Evolutionary conservation across 768 basidiomycete genomes (phyloP).

Genomic region (Leccinum broughii): DNA sequence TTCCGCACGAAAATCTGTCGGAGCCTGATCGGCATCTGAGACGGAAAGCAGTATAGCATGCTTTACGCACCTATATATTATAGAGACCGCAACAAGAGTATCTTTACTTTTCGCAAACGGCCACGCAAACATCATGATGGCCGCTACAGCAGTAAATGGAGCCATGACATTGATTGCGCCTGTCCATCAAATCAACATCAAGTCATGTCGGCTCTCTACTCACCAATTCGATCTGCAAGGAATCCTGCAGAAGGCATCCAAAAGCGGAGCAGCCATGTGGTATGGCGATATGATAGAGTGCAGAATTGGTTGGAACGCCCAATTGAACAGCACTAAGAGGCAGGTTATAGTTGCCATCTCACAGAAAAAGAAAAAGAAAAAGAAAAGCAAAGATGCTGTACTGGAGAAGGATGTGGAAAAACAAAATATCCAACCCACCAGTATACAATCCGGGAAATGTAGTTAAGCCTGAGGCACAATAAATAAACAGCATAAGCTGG

Average conservation of each 20-base stretch:
- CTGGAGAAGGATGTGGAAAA: too few species aligned
- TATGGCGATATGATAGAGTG: conserved; percentile 67
- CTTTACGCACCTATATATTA: conserved; percentile 61
- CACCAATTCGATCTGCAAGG: conserved; percentile 55
- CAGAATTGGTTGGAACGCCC: conserved; percentile 49
- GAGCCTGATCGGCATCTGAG: not conserved
- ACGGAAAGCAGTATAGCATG: not conserved
- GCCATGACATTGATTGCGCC: conserved; percentile 70
- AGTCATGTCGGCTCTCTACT: conserved; percentile 1
- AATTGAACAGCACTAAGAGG: conserved; percentile 52
- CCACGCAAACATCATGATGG: conserved; percentile 66
- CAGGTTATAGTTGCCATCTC: conserved; percentile 30
- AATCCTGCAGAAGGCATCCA: conserved; percentile 58
- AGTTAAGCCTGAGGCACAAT: conserved; percentile 50
- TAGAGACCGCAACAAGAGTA: conserved; percentile 48
- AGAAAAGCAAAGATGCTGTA: not conserved
- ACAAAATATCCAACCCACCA: conserved; percentile 34
- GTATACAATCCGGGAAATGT: conserved; percentile 75
- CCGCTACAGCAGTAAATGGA: conserved; percentile 59
- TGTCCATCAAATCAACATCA: conserved; percentile 16
- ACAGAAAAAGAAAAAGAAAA: not conserved
- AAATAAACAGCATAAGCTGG: conserved; percentile 47
- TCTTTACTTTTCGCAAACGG: conserved; percentile 53
- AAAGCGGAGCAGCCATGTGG: conserved; percentile 65
- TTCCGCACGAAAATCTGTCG: conserved; percentile 57